A percentile compares a stretch with the other conserved stretches of the same genome.
Conservation (phyloP, 148 eudicot species). For the Dysphania ambrosioides region DNA sequence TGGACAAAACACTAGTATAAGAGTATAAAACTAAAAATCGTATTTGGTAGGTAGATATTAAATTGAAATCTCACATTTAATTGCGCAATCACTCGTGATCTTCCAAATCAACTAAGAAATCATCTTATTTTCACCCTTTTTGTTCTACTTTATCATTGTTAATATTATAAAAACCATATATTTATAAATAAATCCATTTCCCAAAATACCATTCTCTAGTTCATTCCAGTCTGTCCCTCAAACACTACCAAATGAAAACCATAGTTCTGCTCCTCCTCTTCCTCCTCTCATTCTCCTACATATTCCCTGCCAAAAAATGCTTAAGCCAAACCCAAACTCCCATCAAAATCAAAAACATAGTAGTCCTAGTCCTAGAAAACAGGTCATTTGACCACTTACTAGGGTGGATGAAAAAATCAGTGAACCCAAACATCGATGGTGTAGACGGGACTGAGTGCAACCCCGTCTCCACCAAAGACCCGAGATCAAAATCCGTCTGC, state of each 20-base stretch:
- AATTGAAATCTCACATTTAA: no score
- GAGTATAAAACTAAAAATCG: no score
- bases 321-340: conserved; percentile 38
- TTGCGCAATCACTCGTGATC: no score
- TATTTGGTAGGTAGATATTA: no score
- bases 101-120: no score
- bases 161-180: background rate
- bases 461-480: conserved; percentile 44
- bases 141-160: no score
- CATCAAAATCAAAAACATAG: conserved; percentile 75
- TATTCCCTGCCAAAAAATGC: conserved; percentile 16
- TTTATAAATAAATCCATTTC: conserved; percentile 4
- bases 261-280: conserved; percentile 3
- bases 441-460: conserved; percentile 81
- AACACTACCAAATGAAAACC: conserved; percentile 7
- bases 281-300: conserved; percentile 7
- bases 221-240: conserved; percentile 5
- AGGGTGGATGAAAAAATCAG: conserved; percentile 90
- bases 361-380: conserved; percentile 81
- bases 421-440: conserved; percentile 70
- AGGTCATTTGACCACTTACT: conserved; percentile 90
- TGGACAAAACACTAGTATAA: no score
- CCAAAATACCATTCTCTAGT: background rate
- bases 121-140: no score
- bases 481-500: conserved; percentile 41